Evolutionary conservation across 306 rosid species (phyloP), one percentile per base, ranked within the genome.

Genomic region (Mucuna pruriens): DNA sequence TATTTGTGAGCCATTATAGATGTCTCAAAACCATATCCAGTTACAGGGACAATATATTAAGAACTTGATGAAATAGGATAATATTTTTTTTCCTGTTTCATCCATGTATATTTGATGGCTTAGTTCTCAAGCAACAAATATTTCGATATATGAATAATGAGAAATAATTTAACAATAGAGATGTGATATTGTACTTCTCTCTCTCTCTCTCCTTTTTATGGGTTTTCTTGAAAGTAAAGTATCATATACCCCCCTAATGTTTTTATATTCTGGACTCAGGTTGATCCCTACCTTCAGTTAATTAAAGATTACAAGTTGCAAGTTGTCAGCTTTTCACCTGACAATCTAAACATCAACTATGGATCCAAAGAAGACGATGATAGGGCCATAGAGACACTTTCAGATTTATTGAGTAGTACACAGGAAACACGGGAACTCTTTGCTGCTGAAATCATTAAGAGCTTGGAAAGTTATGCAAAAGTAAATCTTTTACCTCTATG

Each of bases 281-380:
- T 88, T 81, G 98, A 94, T 72, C 98, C 98, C 26, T 94, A 91
- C 88, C 92, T 94, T 72, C 78, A 9, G 17, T 77, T 94, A 74
- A 87, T 89, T 71, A 97, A 85, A 58, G 97, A 91, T 80, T 64
- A 71, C 84, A 92, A 92, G 87, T 88, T 94, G 86, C 89, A 89
- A 67, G 90, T 87, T 80, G 86, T 87, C 74, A 76, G 54, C 63
- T 34, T 38, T 74, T 88, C 81, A 80, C 84, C 86, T 40, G 82
- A 79, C 39, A 65, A 74, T 79, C 79, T 58, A 23, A 79, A 70
- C 69, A 79, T 82, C 78, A 48, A 31, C 16, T 94, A 90, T 79
- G 98, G 98, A 85, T 91, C 97, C 40, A 84, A 84, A 74, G 98
- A 91, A 82, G 98, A 94, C 45, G 92, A 94, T 62, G 72, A 77